Base-by-base conservation (phyloP, 495 filamentous ascomycete species). In the Tuber borchii region DNA sequence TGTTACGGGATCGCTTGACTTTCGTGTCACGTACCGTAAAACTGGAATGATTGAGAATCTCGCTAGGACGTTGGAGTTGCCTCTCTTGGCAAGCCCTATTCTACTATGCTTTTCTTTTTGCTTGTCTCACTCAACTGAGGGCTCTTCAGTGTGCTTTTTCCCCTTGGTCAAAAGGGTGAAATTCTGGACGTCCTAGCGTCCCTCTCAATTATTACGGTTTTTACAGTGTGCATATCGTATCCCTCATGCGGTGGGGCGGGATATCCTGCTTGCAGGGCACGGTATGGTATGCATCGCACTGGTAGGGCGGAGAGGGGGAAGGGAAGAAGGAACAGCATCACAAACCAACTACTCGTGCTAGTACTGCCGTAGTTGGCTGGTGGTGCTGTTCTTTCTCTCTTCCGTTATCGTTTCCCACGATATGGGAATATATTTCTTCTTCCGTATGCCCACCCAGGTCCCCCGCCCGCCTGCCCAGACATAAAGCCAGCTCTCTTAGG, bases 401-500 rank as follows among this genome's bases (percentile, higher is more conserved):
- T 65, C 17, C 56, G 20, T 56, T 56, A 26, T 56, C 22, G n/a
- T n/a, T n/a, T 56, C 48, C 22, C 48, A 56, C 9, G 22, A 12
- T 56, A 56, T n/a, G 7, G 48, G 22, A 51, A n/a, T 37, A 51
- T 51, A 61, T 61, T 61, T 31, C 51, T 61, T 61, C 51, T 31
- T 31, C n/a, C 51, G n/a, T n/a, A 16, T 61, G 51, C 31, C 31
- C 51, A 31, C n/a, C 51, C n/a, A 61, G 10, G n/a, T 61, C 51
- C 51, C n/a, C 51, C 51, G 51, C 51, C 51, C n/a, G n/a, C n/a
- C 51, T 61, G 51, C 20, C 56, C 56, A 65, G 56, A n/a, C 26
- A 22, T 31, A 3, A n/a, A 65, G n/a, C 56, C n/a, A 65, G 2
- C 56, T 10, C n/a, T n/a, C 56, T 65, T 65, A 65, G 56, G 56